phyloP scores from a whole-genome alignment of 345 rosid genomes.

The Ricinus communis region DNA sequence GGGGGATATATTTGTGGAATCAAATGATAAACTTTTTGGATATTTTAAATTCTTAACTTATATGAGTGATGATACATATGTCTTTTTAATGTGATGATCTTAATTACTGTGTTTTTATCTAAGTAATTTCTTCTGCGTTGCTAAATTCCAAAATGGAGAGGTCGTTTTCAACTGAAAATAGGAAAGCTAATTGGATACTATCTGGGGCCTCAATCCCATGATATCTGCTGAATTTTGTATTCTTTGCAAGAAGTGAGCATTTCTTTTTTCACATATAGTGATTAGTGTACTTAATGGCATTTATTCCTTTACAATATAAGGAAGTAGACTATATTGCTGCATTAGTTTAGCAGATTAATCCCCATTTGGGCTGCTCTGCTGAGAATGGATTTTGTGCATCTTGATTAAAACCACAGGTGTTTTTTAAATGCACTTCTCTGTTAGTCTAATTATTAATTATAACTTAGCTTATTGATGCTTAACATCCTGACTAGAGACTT shows the following conservation, averaged over 20 bases:
- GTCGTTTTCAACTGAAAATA: background rate
- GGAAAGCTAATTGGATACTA: background rate
- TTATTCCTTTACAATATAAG: background rate
- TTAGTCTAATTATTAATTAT: too few species aligned
- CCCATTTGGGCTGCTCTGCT: too few species aligned
- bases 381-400: too few species aligned
- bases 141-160: conserved; percentile 9
- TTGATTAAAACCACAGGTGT: too few species aligned
- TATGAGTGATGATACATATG: background rate
- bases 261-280: background rate
- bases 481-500: too few species aligned
- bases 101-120: conserved; percentile 31
- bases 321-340: background rate
- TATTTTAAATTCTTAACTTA: conserved; percentile 14
- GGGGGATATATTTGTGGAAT: conserved; percentile 12
- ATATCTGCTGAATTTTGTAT: background rate
- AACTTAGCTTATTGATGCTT: too few species aligned
- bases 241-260: background rate
- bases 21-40: conserved; percentile 15
- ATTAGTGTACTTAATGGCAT: background rate
- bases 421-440: too few species aligned
- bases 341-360: background rate
- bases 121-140: conserved; percentile 17
- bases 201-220: background rate
- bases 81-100: background rate